phyloP scores from a whole-genome alignment of 768 basidiomycete genomes.

The Galerina marginata region DNA sequence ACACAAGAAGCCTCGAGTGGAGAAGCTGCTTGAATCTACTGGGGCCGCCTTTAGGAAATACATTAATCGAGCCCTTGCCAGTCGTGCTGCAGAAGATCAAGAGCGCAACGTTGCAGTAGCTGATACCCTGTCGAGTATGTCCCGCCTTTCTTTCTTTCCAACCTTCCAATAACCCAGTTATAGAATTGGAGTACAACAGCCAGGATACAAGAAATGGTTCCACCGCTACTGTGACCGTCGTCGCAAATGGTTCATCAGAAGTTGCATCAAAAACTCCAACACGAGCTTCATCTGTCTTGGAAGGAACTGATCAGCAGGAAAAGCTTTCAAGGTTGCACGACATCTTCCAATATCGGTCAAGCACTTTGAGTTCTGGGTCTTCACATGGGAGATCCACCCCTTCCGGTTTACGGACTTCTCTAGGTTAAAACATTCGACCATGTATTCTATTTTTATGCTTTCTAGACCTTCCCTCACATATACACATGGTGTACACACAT shows the following conservation, averaged over 20 bases:
- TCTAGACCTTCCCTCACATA: neutral
- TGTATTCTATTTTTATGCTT: slow-evolving; percentile 18
- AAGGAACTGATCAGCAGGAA: slow-evolving; percentile 53
- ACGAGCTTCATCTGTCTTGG: slow-evolving; percentile 22
- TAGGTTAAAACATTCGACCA: slow-evolving; percentile 24
- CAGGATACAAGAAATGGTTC: slow-evolving; percentile 26
- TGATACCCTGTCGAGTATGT: slow-evolving; percentile 81
- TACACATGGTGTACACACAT: neutral
- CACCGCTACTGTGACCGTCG: neutral
- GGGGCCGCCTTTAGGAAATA: slow-evolving; percentile 92
- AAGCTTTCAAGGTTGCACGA: slow-evolving; percentile 78
- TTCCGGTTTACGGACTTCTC: slow-evolving; percentile 35
- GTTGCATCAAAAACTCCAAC: slow-evolving; percentile 31
- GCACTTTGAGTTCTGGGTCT: slow-evolving; percentile 57
- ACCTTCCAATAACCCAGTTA: slow-evolving; percentile 20
- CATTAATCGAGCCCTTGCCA: slow-evolving; percentile 86
- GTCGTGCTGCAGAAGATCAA: slow-evolving; percentile 85
- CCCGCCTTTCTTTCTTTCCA: neutral
- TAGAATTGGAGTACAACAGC: slow-evolving; percentile 70
- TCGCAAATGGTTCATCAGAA: slow-evolving; percentile 33
- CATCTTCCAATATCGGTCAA: slow-evolving; percentile 83
- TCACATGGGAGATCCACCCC: slow-evolving; percentile 40
- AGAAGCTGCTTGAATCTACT: slow-evolving; percentile 87
- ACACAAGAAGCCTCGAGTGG: slow-evolving; percentile 79
- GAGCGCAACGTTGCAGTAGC: slow-evolving; percentile 82